Base-by-base conservation (phyloP, 371 early-diverging fungal species). In the Rhizopus arrhizus region DNA sequence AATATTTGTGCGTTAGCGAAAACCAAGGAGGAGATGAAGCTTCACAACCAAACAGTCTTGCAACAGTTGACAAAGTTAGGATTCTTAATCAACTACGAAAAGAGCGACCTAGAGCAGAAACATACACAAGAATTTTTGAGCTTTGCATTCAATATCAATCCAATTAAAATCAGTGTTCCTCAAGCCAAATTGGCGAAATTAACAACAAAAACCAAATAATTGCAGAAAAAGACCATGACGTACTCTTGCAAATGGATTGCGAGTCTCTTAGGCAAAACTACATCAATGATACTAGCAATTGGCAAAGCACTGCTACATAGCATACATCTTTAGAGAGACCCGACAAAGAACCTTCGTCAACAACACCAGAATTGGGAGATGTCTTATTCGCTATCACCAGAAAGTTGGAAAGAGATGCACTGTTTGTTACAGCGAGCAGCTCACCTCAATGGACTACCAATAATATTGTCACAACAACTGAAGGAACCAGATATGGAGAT, bases 401-500 rank as follows among this genome's bases (percentile, higher is more conserved):
- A 35, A 22, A 13, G 42, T 3, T 11, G 10, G 1, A 4, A 34
- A 22, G 65, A 59, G 40, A 6, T 65, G 2, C 16, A 31, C 5
- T 65, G 59, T 56, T 65, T 59, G 65, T 40, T 40, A 10, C 28
- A 12, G 12, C 43, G 2, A 10, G 12, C 45, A 3, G 46, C 36
- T 5, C 22, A 50, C 31, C 35, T 35, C 41, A 42, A 65, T 36
- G 59, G 57, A 0, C 36, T 59, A 16, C 56, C 51, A 3, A 65
- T 59, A 7, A 32, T 7, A 32, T 22, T 22, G 22, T 22, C 22
- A 22, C 22, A 22, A 22, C 53, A 54, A 3, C 48, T 1, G 29
- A 29, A 22, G 22, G 22, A 48, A 29, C 31, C 48, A 48, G 29
- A 7, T 22, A 2, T 32, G 3, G 28, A 0, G 11, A 48, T 48